These are phyloP conservation scores for Oenanthe javanica DNA, from an alignment of 140 eudicot species.

Conservation along the genomic window DNA sequence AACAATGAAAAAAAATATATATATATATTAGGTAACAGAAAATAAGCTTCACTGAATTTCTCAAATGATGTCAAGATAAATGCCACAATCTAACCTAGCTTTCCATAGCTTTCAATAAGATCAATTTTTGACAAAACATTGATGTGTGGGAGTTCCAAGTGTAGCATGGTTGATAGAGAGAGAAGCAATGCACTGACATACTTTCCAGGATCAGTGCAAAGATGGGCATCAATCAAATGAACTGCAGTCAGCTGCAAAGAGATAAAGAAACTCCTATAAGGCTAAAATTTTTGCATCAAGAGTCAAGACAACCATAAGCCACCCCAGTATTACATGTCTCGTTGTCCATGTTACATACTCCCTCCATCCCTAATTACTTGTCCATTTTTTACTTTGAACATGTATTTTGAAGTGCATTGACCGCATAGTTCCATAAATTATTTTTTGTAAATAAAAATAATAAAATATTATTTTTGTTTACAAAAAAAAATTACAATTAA, in stretches of 20 bases:
- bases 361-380: too few relatives aligned
- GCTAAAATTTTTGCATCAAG: background rate
- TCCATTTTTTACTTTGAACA: too few relatives aligned
- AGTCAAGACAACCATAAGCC: background rate
- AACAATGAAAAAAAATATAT: background rate
- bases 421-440: too few relatives aligned
- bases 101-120: conserved; percentile 89
- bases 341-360: background rate
- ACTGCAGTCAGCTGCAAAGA: conserved; percentile 71
- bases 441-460: too few relatives aligned
- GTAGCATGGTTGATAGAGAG: conserved; percentile 83
- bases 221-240: conserved; percentile 89
- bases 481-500: too few relatives aligned
- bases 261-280: background rate
- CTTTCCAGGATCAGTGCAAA: conserved; percentile 91
- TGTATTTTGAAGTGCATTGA: too few relatives aligned
- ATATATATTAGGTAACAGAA: background rate
- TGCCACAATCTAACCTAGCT: conserved; percentile 38
- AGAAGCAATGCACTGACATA: conserved; percentile 88
- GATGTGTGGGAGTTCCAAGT: conserved; percentile 90
- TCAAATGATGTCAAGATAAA: background rate
- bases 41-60: background rate
- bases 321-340: background rate
- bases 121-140: conserved; percentile 91
- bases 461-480: too few relatives aligned